Base-by-base conservation (phyloP, 176 grass and related monocot genomes). In the Aegilops bicornis region DNA sequence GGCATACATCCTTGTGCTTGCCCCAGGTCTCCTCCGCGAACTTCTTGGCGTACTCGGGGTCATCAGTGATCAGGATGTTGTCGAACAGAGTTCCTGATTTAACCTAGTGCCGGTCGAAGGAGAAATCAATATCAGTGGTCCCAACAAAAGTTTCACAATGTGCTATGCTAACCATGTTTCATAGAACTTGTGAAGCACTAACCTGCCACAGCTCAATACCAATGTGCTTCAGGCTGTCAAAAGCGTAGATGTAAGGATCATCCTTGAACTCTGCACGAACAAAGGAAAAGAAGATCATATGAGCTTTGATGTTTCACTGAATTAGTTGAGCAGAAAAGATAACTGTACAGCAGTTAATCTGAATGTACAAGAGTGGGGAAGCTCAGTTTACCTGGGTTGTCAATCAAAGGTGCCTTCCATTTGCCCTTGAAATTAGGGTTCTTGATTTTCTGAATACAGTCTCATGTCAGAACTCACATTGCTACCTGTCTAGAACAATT, bases 331-430 rank as follows among this genome's bases (percentile, higher is more conserved):
- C 35, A 43, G 10, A 73, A 73, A 40, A 83, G 67, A 30, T 6
- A 9, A 19, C 14, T 29, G 25, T 15, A 19, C 32, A 69, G 19
- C 17, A 68, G 61, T 50, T 42, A 76, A 6, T 50, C 30, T 67
- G 19, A 87, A 76, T 76, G 73, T 19, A 3, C 16, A 76, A 29
- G 15, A 76, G 15, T 17, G 4, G 45, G 73, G 11, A 77, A 56
- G 45, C 27, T 56, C 45, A 77, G 47, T 1, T n/a, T 85, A 99
- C 97, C 94, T 63, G 97, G 97, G 67, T 99, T 99, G 70, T 91
- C 90, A 48, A 99, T 96, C 88, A 99, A 77, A 79, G 94, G 94
- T 68, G 97, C 97, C 90, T 93, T 96, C 97, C 97, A 99, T 79
- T 94, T 96, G 15, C 97, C 97, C 79, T 99, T 87, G 92, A 90